Evolutionary conservation across 345 rosid genomes (phyloP), one percentile per base, ranked within the genome.

Genomic region (Rhodomyrtus tomentosa): DNA sequence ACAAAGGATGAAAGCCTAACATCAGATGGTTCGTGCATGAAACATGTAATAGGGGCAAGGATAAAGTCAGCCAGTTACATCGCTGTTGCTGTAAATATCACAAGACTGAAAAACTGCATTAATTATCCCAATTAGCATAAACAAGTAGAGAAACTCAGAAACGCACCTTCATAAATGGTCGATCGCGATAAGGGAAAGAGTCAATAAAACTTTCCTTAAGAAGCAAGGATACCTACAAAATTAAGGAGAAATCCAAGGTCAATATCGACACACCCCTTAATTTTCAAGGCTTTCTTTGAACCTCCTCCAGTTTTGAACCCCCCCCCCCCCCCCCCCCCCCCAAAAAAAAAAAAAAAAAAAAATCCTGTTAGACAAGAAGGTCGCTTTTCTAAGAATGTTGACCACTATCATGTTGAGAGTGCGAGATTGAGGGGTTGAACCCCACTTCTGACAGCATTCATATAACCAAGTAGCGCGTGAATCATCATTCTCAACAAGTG

Each of bases 141-240:
- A 36, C 42, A 68, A 68, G 79, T 68, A 12, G 21, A 50, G 82
- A 81, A 81, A 48, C 24, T 10, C 32, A 55, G 56, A 52, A 27
- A 29, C 40, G 6, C 59, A 96, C 99, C 98, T 93, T 94, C 99
- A 96, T 95, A 87, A 93, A 96, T 42, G 95, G 88, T 42, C 98
- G 93, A 82, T 94, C 96, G 32, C 98, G 93, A 85, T 89, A 90
- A 80, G 95, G 92, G 86, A 93, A 96, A 6, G 98, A 96, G 81
- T 92, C 98, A 0, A 95, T 95, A 89, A 95, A 96, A 84, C 99
- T 96, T 88, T 96, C 99, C 88, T 92, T 96, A 53, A 95, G 89
- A 48, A 96, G 95, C 91, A 96, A 92, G 24, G 98, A 96, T 83
- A 96, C 98, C 98, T 94, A 80, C 42, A 90, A 24, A 84, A 59